phyloP scores from a whole-genome alignment of 352 stramenopile genomes.

The Lagenidium sp. region DNA sequence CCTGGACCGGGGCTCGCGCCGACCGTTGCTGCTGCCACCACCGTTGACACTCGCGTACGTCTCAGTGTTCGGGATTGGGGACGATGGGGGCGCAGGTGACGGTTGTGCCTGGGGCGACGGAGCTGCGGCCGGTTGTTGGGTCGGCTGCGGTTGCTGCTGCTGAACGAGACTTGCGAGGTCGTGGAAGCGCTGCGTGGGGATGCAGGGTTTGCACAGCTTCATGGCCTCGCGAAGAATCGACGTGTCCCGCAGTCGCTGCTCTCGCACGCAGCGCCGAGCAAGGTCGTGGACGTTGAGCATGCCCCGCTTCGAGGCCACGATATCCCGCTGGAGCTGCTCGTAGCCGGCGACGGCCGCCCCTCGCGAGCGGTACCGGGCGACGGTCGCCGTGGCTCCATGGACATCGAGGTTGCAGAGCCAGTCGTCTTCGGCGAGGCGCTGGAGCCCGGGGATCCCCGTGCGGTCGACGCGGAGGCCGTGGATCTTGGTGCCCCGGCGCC shows the following conservation, averaged over 20 bases:
- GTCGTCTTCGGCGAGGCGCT: slow-evolving; percentile 13
- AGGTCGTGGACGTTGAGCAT: slow-evolving; percentile 10
- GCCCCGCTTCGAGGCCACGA: not conserved
- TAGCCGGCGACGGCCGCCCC: slow-evolving; percentile 38
- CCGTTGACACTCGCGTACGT: too few species aligned
- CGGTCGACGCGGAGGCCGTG: slow-evolving; percentile 20
- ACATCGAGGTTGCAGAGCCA: slow-evolving; percentile 55
- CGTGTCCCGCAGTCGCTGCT: slow-evolving; percentile 20
- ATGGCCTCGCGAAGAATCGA: slow-evolving; percentile 27
- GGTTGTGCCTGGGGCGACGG: too few species aligned
- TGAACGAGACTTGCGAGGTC: slow-evolving; percentile 15
- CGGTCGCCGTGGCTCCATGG: slow-evolving; percentile 24
- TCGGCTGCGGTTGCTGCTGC: too few species aligned
- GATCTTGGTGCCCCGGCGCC: slow-evolving; percentile 18
- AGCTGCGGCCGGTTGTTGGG: too few species aligned
- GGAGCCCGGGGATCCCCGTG: slow-evolving; percentile 29
- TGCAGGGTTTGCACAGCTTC: slow-evolving; percentile 27
- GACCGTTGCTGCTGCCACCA: not conserved
- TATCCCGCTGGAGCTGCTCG: slow-evolving; percentile 16
- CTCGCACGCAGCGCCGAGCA: too few species aligned
- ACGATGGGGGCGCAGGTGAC: too few species aligned
- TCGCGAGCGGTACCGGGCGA: slow-evolving; percentile 22
- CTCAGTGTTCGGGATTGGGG: too few species aligned
- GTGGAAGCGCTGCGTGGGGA: slow-evolving; percentile 22
- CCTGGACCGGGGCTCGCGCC: too few species aligned